These are phyloP conservation scores for Calocybe gambosa DNA, from an alignment of 1,284 basidiomycete species.

Conservation along the genomic window DNA sequence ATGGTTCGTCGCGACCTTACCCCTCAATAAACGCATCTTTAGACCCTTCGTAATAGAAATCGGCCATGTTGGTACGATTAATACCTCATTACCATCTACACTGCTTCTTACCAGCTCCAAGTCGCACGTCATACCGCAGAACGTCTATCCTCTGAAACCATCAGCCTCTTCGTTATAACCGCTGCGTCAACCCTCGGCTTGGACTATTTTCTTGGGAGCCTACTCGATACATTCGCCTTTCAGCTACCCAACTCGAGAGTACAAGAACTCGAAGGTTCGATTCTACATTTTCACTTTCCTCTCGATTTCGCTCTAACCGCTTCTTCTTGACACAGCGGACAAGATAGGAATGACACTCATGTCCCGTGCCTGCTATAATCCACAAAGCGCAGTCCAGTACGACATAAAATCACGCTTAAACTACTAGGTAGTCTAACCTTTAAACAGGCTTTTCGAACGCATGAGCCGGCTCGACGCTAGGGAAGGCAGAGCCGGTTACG, in stretches of 20 bases:
- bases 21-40: background rate
- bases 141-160: constrained; percentile 52
- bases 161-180: constrained; percentile 45
- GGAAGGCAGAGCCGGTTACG: constrained; percentile 24
- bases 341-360: constrained; percentile 70
- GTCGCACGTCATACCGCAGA: constrained; percentile 79
- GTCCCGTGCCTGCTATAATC: constrained; percentile 79
- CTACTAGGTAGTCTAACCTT: background rate
- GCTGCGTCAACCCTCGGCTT: constrained; percentile 53
- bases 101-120: constrained; percentile 20
- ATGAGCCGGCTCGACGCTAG: constrained; percentile 47
- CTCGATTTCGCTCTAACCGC: background rate
- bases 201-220: constrained; percentile 41
- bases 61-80: constrained; percentile 67
- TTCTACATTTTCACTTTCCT: background rate
- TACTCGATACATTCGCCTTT: constrained; percentile 52
- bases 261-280: constrained; percentile 73
- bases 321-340: constrained; percentile 49
- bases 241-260: constrained; percentile 81
- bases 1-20: constrained; percentile 44
- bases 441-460: constrained; percentile 58
- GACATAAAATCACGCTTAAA: background rate
- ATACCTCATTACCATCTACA: background rate
- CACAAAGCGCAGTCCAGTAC: constrained; percentile 66
- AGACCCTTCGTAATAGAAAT: constrained; percentile 54